These are phyloP conservation scores for Corinectria fuckeliana DNA, from an alignment of 2,329 filamentous ascomycete genomes.

Conservation along the genomic window DNA sequence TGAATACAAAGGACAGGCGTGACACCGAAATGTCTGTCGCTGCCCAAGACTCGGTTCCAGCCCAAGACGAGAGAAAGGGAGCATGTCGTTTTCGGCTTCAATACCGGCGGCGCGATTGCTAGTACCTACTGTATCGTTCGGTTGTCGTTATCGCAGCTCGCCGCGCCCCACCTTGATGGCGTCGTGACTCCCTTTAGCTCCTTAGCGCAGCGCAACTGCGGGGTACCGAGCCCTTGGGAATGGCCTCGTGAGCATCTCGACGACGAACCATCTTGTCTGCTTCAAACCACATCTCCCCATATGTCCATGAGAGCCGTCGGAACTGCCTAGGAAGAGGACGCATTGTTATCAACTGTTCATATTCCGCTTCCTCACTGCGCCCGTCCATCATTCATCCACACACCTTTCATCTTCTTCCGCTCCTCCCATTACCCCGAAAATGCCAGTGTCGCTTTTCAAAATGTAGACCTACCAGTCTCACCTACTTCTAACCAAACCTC, in stretches of 20 bases:
- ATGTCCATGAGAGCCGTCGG: slow-evolving; percentile 9
- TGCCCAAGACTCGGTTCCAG: background rate
- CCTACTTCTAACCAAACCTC: background rate
- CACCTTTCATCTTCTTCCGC: background rate
- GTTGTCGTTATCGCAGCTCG: slow-evolving; percentile 3
- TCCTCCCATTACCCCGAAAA: background rate
- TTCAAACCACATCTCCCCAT: slow-evolving; percentile 7
- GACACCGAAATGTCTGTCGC: background rate
- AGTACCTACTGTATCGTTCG: background rate
- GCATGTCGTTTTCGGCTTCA: background rate
- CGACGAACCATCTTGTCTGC: slow-evolving; percentile 17
- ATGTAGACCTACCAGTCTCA: background rate
- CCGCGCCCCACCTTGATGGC: slow-evolving; percentile 16
- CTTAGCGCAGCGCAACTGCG: slow-evolving; percentile 21
- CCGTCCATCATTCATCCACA: background rate
- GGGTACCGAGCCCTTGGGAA: slow-evolving; percentile 15
- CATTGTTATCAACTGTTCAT: background rate
- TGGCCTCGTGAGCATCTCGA: slow-evolving; percentile 20
- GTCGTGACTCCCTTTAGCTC: slow-evolving; percentile 16
- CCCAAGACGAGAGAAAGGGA: background rate
- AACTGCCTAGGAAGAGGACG: background rate
- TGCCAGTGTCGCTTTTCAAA: background rate
- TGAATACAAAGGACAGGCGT: background rate
- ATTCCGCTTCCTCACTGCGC: background rate
- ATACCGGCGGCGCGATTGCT: too few species aligned